A percentile compares a stretch with the other conserved stretches of the same genome.
phyloP scores from a whole-genome alignment of 352 stramenopile species.

The Pilasporangium apinafurcum region DNA sequence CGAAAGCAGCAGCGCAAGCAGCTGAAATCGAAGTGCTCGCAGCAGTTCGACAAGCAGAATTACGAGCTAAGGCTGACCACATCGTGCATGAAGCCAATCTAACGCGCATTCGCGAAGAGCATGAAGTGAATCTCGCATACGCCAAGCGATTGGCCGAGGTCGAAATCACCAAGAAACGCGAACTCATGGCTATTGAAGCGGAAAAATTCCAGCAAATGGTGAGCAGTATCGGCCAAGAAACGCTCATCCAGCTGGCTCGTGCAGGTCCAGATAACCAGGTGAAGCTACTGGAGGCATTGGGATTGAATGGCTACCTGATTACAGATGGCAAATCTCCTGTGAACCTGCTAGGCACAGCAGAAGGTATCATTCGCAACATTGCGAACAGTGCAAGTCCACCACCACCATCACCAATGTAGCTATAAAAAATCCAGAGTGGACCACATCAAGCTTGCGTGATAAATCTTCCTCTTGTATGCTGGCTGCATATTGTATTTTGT shows the following conservation, averaged over 20 bases:
- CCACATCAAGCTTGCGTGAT: too few relatives aligned
- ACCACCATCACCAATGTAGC: too few relatives aligned
- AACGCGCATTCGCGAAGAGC: conserved; percentile 44
- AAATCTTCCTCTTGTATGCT: too few relatives aligned
- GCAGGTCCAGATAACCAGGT: conserved; percentile 70
- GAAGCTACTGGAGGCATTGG: conserved; percentile 69
- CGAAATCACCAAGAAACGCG: conserved; percentile 68
- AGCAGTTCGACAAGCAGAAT: conserved; percentile 61
- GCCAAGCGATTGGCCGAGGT: conserved; percentile 57
- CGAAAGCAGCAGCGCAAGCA: conserved; percentile 52
- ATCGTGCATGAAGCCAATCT: conserved; percentile 69
- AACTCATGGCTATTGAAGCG: conserved; percentile 71
- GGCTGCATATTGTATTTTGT: too few relatives aligned
- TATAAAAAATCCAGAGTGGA: too few relatives aligned
- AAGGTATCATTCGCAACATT: conserved; percentile 71
- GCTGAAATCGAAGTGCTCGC: conserved; percentile 70
- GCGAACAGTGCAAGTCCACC: too few relatives aligned
- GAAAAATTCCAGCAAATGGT: conserved; percentile 85
- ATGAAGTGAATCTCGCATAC: conserved; percentile 48
- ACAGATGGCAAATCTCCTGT: conserved; percentile 79
- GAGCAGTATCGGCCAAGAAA: conserved; percentile 61
- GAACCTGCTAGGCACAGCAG: conserved; percentile 67
- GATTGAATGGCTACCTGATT: conserved; percentile 79
- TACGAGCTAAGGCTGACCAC: conserved; percentile 50
- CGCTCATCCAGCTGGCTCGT: conserved; percentile 64